phyloP scores from a whole-genome alignment of 176 grass and related monocot genomes.

The Aegilops sharonensis region DNA sequence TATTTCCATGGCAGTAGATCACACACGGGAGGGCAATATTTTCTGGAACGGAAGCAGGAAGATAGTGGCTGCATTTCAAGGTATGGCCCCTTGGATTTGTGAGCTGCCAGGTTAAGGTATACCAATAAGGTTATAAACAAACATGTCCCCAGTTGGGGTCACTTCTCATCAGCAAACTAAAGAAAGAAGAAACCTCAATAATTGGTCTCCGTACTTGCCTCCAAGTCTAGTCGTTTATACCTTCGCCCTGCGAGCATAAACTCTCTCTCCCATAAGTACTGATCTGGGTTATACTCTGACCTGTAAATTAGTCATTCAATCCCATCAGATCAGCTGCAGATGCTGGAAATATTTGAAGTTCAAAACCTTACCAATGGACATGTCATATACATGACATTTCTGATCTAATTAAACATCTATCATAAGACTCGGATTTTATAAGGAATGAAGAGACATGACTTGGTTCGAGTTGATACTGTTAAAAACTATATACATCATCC shows the following conservation, averaged over 20 bases:
- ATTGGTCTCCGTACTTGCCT: slow-evolving; percentile 92
- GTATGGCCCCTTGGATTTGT: slow-evolving; percentile 75
- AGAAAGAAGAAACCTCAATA: slow-evolving; percentile 66
- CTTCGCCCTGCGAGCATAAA: slow-evolving; percentile 77
- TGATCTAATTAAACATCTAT: not conserved
- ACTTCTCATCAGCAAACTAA: slow-evolving; percentile 40
- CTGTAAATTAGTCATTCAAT: slow-evolving; percentile 46
- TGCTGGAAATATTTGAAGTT: not conserved
- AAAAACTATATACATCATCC: not conserved
- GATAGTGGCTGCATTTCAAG: slow-evolving; percentile 96
- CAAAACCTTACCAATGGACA: not conserved
- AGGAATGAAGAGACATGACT: slow-evolving; percentile 2
- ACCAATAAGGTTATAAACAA: slow-evolving; percentile 32
- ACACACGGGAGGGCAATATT: slow-evolving; percentile 80
- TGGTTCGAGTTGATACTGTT: not conserved
- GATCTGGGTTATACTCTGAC: slow-evolving; percentile 90
- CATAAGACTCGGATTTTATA: not conserved
- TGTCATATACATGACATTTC: not conserved
- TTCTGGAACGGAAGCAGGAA: slow-evolving; percentile 66
- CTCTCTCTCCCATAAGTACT: slow-evolving; percentile 95
- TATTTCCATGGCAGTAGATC: slow-evolving; percentile 97
- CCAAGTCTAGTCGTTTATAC: slow-evolving; percentile 96
- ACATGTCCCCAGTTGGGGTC: slow-evolving; percentile 13
- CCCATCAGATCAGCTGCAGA: not conserved
- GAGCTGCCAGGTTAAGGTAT: slow-evolving; percentile 58